Base-by-base conservation (phyloP, 495 filamentous ascomycete species). In the Penicillium simplicissimum region DNA sequence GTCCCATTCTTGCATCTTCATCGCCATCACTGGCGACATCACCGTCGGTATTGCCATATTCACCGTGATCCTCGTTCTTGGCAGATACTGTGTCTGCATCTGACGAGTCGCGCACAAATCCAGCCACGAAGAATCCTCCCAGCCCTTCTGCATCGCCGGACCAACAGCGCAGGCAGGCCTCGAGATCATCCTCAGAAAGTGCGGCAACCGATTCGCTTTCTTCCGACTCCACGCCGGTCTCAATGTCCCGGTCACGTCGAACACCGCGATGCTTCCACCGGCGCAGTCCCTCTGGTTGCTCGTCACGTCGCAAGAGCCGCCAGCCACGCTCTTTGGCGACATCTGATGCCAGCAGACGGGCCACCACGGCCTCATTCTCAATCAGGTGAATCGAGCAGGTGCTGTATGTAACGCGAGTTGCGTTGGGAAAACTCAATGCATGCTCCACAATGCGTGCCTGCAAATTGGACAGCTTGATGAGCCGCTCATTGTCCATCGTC, bases 341-440 rank as follows among this genome's bases (percentile, higher is more conserved):
- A 0, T 84, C 75, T 0, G 89, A 90, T 4, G 67, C 61, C 42
- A 98, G 71, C 8, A 92, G 87, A 21, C 82, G 78, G 17, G 85
- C 55, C 8, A 97, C 92, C 0, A 97, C 95, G 25, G 80, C 70
- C 71, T 98, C 95, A 68, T 98, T 98, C 72, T 98, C 95, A 38
- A 87, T 81, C 1, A 86, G 78, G 71, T 97, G 84, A 25, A 96
- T 79, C 0, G 95, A 98, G 70, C 95, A 98, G 0, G 95, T 98
- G 42, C 89, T 93, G 70, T 98, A 98, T 0, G 89, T 90, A 40
- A 98, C 88, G 66, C 82, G 88, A 4, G 69, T 79, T 0, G 92
- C 92, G n/a, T 81, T 75, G 0, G 93, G 90, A 63, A 97, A 98
- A 25, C 75, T 71, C 72, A 98, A 86, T 0, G 95, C 94, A 70